A percentile compares a stretch with the other conserved stretches of the same genome.
Conservation (phyloP, 495 filamentous ascomycete species). For the Daldinia grandis region DNA sequence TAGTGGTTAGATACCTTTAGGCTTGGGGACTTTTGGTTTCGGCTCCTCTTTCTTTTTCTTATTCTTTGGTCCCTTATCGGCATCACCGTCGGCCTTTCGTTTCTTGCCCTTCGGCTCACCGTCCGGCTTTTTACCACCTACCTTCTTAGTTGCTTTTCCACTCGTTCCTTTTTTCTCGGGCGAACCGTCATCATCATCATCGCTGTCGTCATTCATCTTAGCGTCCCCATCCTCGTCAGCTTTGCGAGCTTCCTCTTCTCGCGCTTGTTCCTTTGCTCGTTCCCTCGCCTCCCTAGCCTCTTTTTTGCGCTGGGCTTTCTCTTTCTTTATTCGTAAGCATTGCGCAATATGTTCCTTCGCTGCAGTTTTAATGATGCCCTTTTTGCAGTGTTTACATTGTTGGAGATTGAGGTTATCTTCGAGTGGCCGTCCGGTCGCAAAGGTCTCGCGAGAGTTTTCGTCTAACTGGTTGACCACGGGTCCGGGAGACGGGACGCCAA, state of each 20-base stretch:
- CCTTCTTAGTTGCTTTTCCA: slow-evolving; percentile 75
- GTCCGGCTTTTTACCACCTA: slow-evolving; percentile 71
- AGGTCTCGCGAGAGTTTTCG: slow-evolving; percentile 70
- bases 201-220: slow-evolving; percentile 83
- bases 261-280: slow-evolving; percentile 65
- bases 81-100: slow-evolving; percentile 85
- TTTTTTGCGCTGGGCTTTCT: slow-evolving; percentile 79
- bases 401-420: slow-evolving; percentile 72
- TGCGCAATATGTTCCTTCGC: slow-evolving; percentile 71
- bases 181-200: slow-evolving; percentile 71
- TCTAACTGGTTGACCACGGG: slow-evolving; percentile 78
- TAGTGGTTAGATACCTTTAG: slow-evolving; percentile 67
- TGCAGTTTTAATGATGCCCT: slow-evolving; percentile 68
- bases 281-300: slow-evolving; percentile 78
- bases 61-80: slow-evolving; percentile 73
- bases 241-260: slow-evolving; percentile 65
- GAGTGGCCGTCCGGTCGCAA: slow-evolving; percentile 76
- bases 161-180: slow-evolving; percentile 49
- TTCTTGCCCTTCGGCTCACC: slow-evolving; percentile 85
- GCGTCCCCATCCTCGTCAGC: slow-evolving; percentile 65
- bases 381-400: slow-evolving; percentile 86
- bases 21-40: slow-evolving; percentile 85
- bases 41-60: slow-evolving; percentile 99
- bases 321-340: slow-evolving; percentile 77
- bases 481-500: slow-evolving; percentile 53